These are phyloP conservation scores for Thuidium tamariscinum DNA, from an alignment of 225 moss, liverwort and hornwort genomes.

Conservation along the genomic window DNA sequence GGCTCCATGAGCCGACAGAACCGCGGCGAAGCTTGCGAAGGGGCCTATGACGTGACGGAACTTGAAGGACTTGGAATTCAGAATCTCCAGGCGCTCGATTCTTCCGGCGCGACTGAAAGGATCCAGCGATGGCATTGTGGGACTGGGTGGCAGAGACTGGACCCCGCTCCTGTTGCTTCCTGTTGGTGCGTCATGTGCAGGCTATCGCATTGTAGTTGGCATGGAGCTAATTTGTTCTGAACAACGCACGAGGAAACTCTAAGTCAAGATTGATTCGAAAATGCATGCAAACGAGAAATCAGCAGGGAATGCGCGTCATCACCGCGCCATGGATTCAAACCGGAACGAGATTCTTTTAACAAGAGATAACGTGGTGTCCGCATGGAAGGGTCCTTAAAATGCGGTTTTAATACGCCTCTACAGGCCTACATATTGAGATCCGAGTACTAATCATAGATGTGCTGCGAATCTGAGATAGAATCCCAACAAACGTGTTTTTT, in stretches of 20 bases:
- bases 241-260: not conserved
- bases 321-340: no score
- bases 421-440: not conserved
- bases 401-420: not conserved
- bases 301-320: not conserved
- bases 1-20: constrained; percentile 64
- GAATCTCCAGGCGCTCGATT: constrained; percentile 64
- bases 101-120: constrained; percentile 24
- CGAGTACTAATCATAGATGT: not conserved
- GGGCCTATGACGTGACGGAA: constrained; percentile 70
- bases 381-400: not conserved
- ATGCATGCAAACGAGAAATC: not conserved
- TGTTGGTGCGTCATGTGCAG: constrained; percentile 7
- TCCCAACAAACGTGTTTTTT: not conserved
- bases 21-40: constrained; percentile 58
- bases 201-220: not conserved
- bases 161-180: not conserved
- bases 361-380: not conserved
- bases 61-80: constrained; percentile 70
- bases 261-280: not conserved
- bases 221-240: not conserved
- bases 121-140: constrained; percentile 54
- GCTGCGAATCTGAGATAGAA: not conserved
- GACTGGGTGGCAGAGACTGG: not conserved
- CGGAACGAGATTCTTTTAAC: not conserved